Percentiles rank a stretch among this genome's conserved stretches.
Conservation (phyloP, 495 filamentous ascomycete genomes). For the Penicillium paradoxum region DNA sequence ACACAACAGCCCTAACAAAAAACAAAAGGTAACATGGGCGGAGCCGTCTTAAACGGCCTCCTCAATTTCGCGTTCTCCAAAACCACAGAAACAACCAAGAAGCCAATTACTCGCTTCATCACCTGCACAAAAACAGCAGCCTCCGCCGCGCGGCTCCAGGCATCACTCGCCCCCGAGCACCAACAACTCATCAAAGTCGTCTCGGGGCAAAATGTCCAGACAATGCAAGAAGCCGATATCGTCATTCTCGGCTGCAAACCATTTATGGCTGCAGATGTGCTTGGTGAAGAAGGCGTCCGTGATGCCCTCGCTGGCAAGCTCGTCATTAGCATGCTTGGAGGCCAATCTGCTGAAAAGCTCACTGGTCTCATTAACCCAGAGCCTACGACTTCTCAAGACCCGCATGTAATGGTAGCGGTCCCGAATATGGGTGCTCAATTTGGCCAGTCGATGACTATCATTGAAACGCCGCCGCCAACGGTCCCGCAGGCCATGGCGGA, state of each 20-base stretch:
- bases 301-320: conserved; percentile 63
- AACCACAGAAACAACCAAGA: not conserved
- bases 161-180: conserved; percentile 8
- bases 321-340: conserved; percentile 78
- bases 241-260: conserved; percentile 36
- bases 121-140: conserved; percentile 26
- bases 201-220: conserved; percentile 17
- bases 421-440: conserved; percentile 35
- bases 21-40: conserved; percentile 36
- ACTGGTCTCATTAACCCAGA: conserved; percentile 48
- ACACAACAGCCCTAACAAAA: not conserved
- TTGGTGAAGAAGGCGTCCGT: conserved; percentile 20
- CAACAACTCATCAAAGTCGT: conserved; percentile 15
- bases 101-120: conserved; percentile 22
- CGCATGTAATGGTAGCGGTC: conserved; percentile 30
- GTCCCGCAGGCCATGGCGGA: conserved; percentile 12
- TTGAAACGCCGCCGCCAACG: conserved; percentile 18
- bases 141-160: conserved; percentile 20
- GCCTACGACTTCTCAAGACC: not conserved
- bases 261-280: conserved; percentile 30
- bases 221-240: conserved; percentile 28
- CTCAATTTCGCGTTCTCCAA: conserved; percentile 27
- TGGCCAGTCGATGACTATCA: conserved; percentile 32
- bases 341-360: conserved; percentile 65
- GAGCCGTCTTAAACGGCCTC: conserved; percentile 33